A percentile compares a stretch with the other conserved stretches of the same genome.
Evolutionary conservation across 106 monocot genomes (phyloP).

Genomic region (Acanthochlamys bracteata): DNA sequence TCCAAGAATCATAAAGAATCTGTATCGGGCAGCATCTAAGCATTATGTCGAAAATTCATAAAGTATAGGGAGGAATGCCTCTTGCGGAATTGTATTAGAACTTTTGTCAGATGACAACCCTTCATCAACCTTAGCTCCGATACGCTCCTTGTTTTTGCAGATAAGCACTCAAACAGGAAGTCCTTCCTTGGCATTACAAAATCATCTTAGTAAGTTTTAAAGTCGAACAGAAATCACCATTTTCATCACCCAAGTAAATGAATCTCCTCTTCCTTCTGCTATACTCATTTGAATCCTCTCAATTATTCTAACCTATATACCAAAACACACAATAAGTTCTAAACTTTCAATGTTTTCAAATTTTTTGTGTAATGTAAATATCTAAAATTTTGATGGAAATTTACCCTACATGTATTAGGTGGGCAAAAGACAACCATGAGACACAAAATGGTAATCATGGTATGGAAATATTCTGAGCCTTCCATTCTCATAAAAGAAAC

Average conservation of each 20-base stretch:
- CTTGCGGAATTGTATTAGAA: slow-evolving; percentile 20
- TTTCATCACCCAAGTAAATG: slow-evolving; percentile 67
- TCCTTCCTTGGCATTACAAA: slow-evolving; percentile 60
- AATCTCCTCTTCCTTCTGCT: slow-evolving; percentile 29
- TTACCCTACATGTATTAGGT: slow-evolving; percentile 94
- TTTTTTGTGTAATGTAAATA: too few species aligned
- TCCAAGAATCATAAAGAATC: neutral
- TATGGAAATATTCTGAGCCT: slow-evolving; percentile 58
- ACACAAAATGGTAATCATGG: slow-evolving; percentile 48
- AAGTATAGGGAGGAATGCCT: slow-evolving; percentile 24
- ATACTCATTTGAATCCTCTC: slow-evolving; percentile 27
- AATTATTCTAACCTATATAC: slow-evolving; percentile 30
- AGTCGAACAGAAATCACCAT: slow-evolving; percentile 61
- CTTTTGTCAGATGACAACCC: slow-evolving; percentile 53
- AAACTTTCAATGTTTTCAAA: too few species aligned
- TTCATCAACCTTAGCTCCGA: slow-evolving; percentile 41
- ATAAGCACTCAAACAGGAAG: slow-evolving; percentile 57
- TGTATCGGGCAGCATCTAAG: neutral
- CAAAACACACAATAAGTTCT: neutral
- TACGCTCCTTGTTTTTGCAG: slow-evolving; percentile 1
- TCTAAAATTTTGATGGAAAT: neutral
- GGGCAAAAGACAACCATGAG: slow-evolving; percentile 78
- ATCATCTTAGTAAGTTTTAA: slow-evolving; percentile 26
- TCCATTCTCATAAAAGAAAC: slow-evolving; percentile 57
- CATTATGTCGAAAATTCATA: neutral